These are phyloP conservation scores for Echeveria elegans DNA, from an alignment of 164 flowering plant species.

Conservation along the genomic window DNA sequence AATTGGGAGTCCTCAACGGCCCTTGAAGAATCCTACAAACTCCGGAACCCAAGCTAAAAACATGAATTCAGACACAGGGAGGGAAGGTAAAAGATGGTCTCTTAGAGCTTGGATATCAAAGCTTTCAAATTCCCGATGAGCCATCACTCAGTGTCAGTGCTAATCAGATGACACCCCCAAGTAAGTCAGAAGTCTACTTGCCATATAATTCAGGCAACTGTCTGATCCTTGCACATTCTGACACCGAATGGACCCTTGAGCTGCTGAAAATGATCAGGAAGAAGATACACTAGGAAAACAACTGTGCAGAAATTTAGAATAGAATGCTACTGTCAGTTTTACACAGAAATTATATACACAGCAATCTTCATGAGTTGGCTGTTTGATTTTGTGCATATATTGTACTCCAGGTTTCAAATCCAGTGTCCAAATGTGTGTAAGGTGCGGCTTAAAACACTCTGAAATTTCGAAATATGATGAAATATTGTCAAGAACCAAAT, in stretches of 20 bases:
- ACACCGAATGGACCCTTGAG: background rate
- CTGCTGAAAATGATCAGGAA: background rate
- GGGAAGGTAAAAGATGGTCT: conserved; percentile 19
- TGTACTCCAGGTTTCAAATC: background rate
- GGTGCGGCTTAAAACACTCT: background rate
- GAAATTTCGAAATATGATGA: too few species aligned
- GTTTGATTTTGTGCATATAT: background rate
- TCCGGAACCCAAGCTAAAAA: conserved; percentile 15
- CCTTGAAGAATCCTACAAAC: conserved; percentile 10
- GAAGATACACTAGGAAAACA: background rate
- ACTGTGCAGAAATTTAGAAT: background rate
- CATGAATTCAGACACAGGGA: conserved; percentile 13
- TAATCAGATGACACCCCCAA: too few species aligned
- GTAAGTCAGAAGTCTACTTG: background rate
- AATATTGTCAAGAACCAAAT: too few species aligned
- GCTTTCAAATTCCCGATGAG: conserved; percentile 18
- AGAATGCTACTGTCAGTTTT: background rate
- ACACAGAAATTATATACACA: background rate
- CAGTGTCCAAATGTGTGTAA: background rate
- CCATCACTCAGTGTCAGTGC: background rate
- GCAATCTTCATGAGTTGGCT: background rate
- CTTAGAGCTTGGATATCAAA: conserved; percentile 21
- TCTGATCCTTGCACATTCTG: background rate
- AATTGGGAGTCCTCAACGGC: conserved; percentile 20
- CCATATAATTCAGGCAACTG: background rate